Evolutionary conservation across 139 green algal species (phyloP), one percentile per base, ranked within the genome.

Genomic region (Micromonas pusilla): DNA sequence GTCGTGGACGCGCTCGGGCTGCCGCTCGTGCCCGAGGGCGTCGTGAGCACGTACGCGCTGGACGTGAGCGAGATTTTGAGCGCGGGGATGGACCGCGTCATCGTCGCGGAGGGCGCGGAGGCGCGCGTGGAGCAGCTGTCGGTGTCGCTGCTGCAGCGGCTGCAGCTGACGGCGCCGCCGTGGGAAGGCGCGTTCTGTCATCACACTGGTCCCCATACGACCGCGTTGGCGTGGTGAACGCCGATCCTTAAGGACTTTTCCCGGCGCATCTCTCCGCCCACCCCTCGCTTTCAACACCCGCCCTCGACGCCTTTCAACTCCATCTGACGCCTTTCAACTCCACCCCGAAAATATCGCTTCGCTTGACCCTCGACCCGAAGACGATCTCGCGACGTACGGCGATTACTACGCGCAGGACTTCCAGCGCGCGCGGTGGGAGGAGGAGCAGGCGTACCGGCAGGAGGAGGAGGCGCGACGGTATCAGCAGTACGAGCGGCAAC

Each of bases 1-100:
- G 64, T 79, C 26, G 81, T 85, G 23, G 81, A 85, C 76, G 67
- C 76, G n/a, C 66, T 82, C 28, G 81, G 81, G 2, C 31, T 81
- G 9, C 70, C 81, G 3, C 21, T 82, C 21, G 65, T 85, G 0
- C 81, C 81, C 20, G 71, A 73, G 32, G 71, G 37, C 53, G 64
- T 81, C 32, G 53, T 85, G 1, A 79, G 63, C 2, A 85, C 76
- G 5, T 85, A 82, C 77, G 37, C 52, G 20, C 23, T 85, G 28
- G 62, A 74, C 67, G 52, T 80, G 16, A 45, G 33, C 25, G 81
- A 85, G 70, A 37, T 85, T 13, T 5, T 85, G 23, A 73, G 32
- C 53, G 75, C 45, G 26, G 81, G 81, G 13, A 71, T 57, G 3
- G 81, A 82, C 33, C 57, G 81, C 25, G 68, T 85, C 45, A 72